These are phyloP conservation scores for Exophiala xenobiotica DNA, from an alignment of 2,329 filamentous ascomycete genomes.

Conservation along the genomic window DNA sequence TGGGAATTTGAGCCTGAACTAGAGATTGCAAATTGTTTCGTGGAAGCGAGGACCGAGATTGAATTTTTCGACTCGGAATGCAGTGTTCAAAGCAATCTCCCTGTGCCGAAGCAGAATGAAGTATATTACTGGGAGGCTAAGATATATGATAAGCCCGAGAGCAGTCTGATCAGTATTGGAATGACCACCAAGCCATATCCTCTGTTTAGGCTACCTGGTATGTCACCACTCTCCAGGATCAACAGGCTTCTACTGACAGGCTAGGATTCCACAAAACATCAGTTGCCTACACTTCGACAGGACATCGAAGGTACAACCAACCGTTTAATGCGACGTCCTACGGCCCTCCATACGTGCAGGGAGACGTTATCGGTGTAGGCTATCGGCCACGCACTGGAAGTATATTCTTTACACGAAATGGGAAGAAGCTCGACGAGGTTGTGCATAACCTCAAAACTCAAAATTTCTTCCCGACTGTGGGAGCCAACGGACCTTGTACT, in stretches of 20 bases:
- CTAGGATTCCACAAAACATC: slow-evolving; percentile 89
- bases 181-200: slow-evolving; percentile 97
- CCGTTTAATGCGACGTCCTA: slow-evolving; percentile 80
- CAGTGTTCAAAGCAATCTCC: slow-evolving; percentile 93
- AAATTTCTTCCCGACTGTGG: slow-evolving; percentile 97
- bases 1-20: slow-evolving; percentile 99
- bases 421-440: slow-evolving; percentile 94
- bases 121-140: slow-evolving; percentile 99
- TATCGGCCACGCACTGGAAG: slow-evolving; percentile 93
- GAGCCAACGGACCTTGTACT: slow-evolving; percentile 86
- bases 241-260: slow-evolving; percentile 1
- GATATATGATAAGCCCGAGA: slow-evolving; percentile 95
- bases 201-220: slow-evolving; percentile 88
- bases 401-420: slow-evolving; percentile 97
- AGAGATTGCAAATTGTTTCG: slow-evolving; percentile 98
- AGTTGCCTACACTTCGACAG: slow-evolving; percentile 84
- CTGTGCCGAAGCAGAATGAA: slow-evolving; percentile 97
- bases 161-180: slow-evolving; percentile 81
- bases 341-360: slow-evolving; percentile 81
- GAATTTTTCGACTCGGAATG: slow-evolving; percentile 99
- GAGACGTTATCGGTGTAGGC: slow-evolving; percentile 92
- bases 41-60: slow-evolving; percentile 92
- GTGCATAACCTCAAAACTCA: slow-evolving; percentile 88
- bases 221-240: slow-evolving; percentile 33
- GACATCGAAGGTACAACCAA: slow-evolving; percentile 86